phyloP scores from a whole-genome alignment of 306 rosid species.

The Cucurbita pepo region DNA sequence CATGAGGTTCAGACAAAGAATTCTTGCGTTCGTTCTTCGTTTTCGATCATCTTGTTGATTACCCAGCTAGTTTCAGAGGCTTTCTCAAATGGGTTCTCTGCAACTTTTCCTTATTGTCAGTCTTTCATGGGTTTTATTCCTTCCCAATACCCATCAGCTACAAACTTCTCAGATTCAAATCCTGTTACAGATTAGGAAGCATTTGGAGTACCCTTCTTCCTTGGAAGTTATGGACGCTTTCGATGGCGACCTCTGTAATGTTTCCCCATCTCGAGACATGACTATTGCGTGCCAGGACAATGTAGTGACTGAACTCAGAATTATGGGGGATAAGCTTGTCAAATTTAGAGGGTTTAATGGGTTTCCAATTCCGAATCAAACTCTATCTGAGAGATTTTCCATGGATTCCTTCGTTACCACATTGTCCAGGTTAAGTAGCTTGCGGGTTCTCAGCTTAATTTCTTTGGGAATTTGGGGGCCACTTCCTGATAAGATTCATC shows the following conservation, averaged over 20 bases:
- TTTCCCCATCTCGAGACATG: slow-evolving; percentile 29
- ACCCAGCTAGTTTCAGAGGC: neutral
- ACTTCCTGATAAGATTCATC: slow-evolving; percentile 63
- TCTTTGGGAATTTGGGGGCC: slow-evolving; percentile 80
- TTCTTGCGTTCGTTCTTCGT: slow-evolving; percentile 1
- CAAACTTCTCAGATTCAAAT: slow-evolving; percentile 44
- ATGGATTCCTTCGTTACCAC: slow-evolving; percentile 66
- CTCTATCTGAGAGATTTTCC: slow-evolving; percentile 50
- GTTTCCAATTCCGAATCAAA: slow-evolving; percentile 40
- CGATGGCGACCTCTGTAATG: slow-evolving; percentile 33
- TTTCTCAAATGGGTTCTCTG: slow-evolving; percentile 32
- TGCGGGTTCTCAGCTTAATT: slow-evolving; percentile 66
- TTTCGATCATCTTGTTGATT: slow-evolving; percentile 1
- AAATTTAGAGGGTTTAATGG: slow-evolving; percentile 40
- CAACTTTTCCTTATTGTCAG: slow-evolving; percentile 13
- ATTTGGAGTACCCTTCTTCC: slow-evolving; percentile 54
- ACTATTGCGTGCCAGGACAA: slow-evolving; percentile 46
- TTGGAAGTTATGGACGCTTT: slow-evolving; percentile 35
- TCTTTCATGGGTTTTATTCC: slow-evolving; percentile 30
- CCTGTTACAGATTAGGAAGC: slow-evolving; percentile 47
- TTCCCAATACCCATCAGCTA: slow-evolving; percentile 30
- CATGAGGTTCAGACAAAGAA: neutral
- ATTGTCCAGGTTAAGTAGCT: slow-evolving; percentile 46
- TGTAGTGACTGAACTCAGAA: slow-evolving; percentile 53
- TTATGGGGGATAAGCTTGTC: slow-evolving; percentile 50